Percentiles rank a stretch among this genome's conserved stretches.
Evolutionary conservation across 345 rosid genomes (phyloP).

Genomic region (rapeseed (Brassica napus)): Da-Ae NC_063440.1:16762501-16763000

Average conservation of each 20-base stretch:
- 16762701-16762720: neutral
- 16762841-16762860: conserved; percentile 58
- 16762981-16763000: neutral
- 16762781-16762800: neutral
- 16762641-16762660: neutral
- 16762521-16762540: conserved; percentile 29
- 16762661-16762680: neutral
- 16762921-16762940: neutral
- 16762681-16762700: neutral
- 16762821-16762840: conserved; percentile 61
- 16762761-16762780: neutral
- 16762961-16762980: neutral
- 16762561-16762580: neutral
- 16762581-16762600: neutral
- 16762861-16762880: conserved; percentile 75
- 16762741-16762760: neutral
- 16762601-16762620: neutral
- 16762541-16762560: neutral
- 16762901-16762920: neutral
- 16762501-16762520: conserved; percentile 76
- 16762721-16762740: neutral
- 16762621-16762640: neutral
- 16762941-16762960: neutral
- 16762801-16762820: conserved; percentile 67
- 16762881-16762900: conserved; percentile 51